Evolutionary conservation across 2,329 filamentous ascomycete species (phyloP), one percentile per base, ranked within the genome.

Genomic region (Penicillium frequentans): DNA sequence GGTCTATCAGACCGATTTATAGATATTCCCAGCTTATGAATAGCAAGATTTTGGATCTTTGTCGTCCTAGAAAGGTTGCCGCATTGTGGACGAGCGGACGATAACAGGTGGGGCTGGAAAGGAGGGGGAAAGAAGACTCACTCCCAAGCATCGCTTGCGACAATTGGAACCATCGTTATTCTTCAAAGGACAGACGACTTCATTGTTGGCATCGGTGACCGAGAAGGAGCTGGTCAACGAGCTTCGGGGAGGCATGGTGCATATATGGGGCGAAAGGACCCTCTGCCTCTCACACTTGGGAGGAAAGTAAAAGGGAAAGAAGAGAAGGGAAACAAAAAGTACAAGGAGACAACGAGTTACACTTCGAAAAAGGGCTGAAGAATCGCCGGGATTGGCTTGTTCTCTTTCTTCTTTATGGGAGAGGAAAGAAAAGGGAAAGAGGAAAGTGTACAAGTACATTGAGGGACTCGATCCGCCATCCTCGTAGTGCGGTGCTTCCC

Each of bases 101-200:
- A 49, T 52, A 37, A 49, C 50, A 35, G 56, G 57, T 60, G 57
- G 58, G 63, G 58, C 37, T 61, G 27, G 42, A 54, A 59, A 49
- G 50, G 44, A 50, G 43, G 19, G 57, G 50, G 49, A 56, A 50
- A 29, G 29, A 62, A 60, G 62, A 95, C 93, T 91, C 84, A 98
- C 95, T 78, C 95, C 95, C 73, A 96, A 88, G 81, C 95, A 99
- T 82, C 93, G 86, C 82, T 99, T 99, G 76, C 93, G 89, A 82
- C 95, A 99, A 80, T 89, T 91, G 67, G 93, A 96, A 75, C 91
- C 91, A 86, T 99, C 95, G 73, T 96, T 93, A 75, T 97, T 97
- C 73, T 87, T 88, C 77, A 99, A 82, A 66, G 95, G 95, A 79
- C 95, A 99, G 72, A 97, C 90, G 73, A 99, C 95, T 79, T 98